Base-by-base conservation (phyloP, 108 stramenopile species). In the Aureococcus anophagefferens region DNA sequence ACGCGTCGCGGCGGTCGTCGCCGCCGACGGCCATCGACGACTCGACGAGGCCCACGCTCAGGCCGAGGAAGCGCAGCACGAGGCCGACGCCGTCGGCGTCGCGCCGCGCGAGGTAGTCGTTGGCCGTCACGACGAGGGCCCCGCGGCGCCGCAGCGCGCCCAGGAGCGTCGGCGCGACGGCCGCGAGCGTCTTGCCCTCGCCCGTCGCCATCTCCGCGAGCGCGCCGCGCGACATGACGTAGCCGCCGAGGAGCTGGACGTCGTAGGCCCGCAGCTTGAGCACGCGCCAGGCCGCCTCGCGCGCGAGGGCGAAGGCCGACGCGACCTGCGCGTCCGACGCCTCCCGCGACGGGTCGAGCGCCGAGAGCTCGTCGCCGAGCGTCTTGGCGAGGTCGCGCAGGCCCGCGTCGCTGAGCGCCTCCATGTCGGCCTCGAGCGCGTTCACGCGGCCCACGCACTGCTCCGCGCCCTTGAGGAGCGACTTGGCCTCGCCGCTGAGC, bases 141-240 rank as follows among this genome's bases (percentile, higher is more conserved):
- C 90, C 72, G 46, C 83, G 74, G 30, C 89, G 89, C 0, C 79
- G 74, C 67, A 95, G 72, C 0, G 93, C 91, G 75, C 95, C 91
- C 32, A 90, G 71, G 68, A 92, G 93, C 32, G 80, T 80, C 11
- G 96, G 94, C 35, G 95, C 73, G 14, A 92, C 93, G 25, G 92
- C 88, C 51, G 93, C 94, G 7, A 97, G 77, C 14, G 96, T 94
- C 81, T 97, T 97, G 44, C 96, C 96, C 83, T 97, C 96, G 67
- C 96, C 96, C 11, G 96, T 95, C 36, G 92, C 92, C 96, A 97
- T 97, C 80, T 97, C 94, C 14, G 91, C 92, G 28, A 95, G 77
- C 66, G 86, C 74, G 25, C 94, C 93, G 68, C 91, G 91, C 72
- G 93, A 86, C 35, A 97, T 77, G 46, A 89, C 85, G 66, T 95